phyloP scores from a whole-genome alignment of 305 asterid species.

The Plantago coronopus region DNA sequence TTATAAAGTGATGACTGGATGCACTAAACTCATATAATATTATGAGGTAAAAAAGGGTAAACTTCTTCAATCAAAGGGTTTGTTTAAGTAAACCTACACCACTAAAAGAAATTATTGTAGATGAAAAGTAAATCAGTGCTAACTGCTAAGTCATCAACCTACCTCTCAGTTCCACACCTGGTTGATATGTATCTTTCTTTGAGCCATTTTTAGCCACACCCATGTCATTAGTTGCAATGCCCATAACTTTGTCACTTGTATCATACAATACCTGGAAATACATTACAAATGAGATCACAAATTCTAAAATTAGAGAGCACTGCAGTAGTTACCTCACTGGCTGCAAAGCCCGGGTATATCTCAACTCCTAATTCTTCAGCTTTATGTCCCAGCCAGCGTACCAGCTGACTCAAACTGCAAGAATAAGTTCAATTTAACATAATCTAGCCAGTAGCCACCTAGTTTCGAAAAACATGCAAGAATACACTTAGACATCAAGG shows the following conservation, averaged over 20 bases:
- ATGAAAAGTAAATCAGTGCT: constrained; percentile 17
- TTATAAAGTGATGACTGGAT: too few species aligned
- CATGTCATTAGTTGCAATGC: constrained; percentile 97
- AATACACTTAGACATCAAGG: neutral
- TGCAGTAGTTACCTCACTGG: constrained; percentile 68
- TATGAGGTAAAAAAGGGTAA: neutral
- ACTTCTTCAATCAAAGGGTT: too few species aligned
- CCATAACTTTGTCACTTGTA: constrained; percentile 59
- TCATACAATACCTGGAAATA: constrained; percentile 63
- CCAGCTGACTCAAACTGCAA: constrained; percentile 89
- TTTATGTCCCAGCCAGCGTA: constrained; percentile 87
- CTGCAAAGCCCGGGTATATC: constrained; percentile 98
- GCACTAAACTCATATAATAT: too few species aligned
- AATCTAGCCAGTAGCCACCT: constrained; percentile 15
- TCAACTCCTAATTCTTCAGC: constrained; percentile 99
- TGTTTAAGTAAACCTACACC: too few species aligned
- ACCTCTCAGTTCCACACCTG: constrained; percentile 91
- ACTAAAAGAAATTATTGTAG: neutral
- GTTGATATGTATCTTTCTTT: constrained; percentile 76
- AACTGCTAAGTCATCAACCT: constrained; percentile 27
- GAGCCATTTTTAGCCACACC: constrained; percentile 94
- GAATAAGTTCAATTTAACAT: constrained; percentile 26
- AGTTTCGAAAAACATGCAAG: constrained; percentile 2
- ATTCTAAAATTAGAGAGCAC: constrained; percentile 10
- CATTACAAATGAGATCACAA: constrained; percentile 22